A percentile compares a stretch with the other conserved stretches of the same genome.
Conservation (phyloP, 2,329 filamentous ascomycete genomes). For the Trichoderma aggressivum region DNA sequence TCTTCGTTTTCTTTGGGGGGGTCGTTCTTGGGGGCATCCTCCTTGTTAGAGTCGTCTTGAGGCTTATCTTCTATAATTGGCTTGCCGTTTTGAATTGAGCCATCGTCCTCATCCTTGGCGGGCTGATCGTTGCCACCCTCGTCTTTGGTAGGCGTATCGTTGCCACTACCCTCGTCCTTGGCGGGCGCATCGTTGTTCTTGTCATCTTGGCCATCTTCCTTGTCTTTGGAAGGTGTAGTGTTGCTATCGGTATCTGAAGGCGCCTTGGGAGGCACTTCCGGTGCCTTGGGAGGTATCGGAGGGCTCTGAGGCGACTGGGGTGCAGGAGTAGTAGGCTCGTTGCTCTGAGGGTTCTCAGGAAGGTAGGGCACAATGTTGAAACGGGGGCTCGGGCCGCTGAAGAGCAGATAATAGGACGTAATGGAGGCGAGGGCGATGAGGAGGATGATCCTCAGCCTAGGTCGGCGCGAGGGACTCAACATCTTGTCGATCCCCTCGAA, state of each 20-base stretch:
- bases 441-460: constrained; percentile 42
- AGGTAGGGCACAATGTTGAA: constrained; percentile 37
- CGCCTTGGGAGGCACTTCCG: background rate
- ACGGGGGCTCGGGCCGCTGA: constrained; percentile 34
- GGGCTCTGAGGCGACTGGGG: background rate
- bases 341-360: constrained; percentile 6
- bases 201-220: background rate
- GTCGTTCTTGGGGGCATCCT: background rate
- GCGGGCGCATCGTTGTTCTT: background rate
- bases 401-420: constrained; percentile 44
- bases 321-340: background rate
- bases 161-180: background rate
- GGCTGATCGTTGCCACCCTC: background rate
- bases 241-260: background rate
- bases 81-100: constrained; percentile 12
- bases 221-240: background rate
- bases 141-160: background rate
- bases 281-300: background rate
- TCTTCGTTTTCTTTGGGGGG: background rate
- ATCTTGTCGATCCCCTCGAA: constrained; percentile 31
- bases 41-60: background rate
- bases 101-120: constrained; percentile 15
- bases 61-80: background rate
- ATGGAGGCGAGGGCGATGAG: constrained; percentile 39
- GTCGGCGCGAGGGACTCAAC: constrained; percentile 32